A percentile compares a stretch with the other conserved stretches of the same genome.
Evolutionary conservation across 108 stramenopile genomes (phyloP).

Genomic region (Discostella pseudostelligera): DNA sequence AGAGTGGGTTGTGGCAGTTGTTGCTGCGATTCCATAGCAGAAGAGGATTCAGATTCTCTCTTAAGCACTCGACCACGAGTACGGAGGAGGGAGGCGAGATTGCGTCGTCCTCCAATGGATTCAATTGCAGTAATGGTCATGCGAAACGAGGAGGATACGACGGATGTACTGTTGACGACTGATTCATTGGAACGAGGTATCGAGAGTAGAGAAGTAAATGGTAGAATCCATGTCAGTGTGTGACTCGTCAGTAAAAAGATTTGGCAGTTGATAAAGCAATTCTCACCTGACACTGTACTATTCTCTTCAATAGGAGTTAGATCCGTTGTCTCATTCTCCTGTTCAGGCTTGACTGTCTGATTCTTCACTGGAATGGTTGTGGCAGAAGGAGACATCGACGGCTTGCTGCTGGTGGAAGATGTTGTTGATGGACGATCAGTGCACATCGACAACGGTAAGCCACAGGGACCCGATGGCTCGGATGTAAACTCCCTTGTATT

Average conservation of each 20-base stretch:
- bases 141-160: constrained; percentile 30
- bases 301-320: constrained; percentile 5
- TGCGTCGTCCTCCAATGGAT: constrained; percentile 4
- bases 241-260: background rate
- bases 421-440: too few relatives aligned
- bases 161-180: constrained; percentile 12
- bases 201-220: background rate
- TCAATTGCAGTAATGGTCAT: constrained; percentile 39
- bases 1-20: constrained; percentile 17
- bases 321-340: background rate
- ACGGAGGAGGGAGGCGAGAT: background rate
- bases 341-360: constrained; percentile 2
- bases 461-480: too few relatives aligned
- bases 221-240: background rate
- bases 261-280: background rate
- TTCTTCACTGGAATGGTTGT: background rate
- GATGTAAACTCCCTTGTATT: too few relatives aligned
- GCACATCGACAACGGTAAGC: too few relatives aligned
- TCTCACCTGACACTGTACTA: background rate
- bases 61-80: too few relatives aligned
- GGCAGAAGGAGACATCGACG: background rate
- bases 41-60: too few relatives aligned
- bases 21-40: background rate
- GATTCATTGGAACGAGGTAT: background rate
- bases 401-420: background rate